Evolutionary conservation across 2,329 filamentous ascomycete species (phyloP), one percentile per base, ranked within the genome.

Genomic region (Magnaporthales sp.): DNA sequence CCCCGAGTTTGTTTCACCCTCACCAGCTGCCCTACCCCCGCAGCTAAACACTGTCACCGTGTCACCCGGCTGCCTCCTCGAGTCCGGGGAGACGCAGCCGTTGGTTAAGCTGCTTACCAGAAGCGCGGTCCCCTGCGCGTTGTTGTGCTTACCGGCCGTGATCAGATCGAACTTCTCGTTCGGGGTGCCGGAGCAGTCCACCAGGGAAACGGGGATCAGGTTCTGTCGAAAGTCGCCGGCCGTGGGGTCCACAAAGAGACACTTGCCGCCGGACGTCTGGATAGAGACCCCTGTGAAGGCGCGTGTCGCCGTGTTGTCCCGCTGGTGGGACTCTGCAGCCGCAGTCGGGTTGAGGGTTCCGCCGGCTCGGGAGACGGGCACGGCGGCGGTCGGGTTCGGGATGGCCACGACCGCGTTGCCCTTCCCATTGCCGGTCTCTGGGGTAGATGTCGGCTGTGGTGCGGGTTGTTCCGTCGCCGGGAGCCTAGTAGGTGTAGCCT

Each of bases 191-290:
- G 75, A 73, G 73, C 83, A 85, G 30, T 74, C 72, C 9, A 79
- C 79, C 10, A 84, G 70, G 26, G 77, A 75, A 9, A 85, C 73
- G 1, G 83, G 83, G 64, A 84, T 83, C 62, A 85, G 75, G 69
- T 85, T 85, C 73, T 81, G 76, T 6, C 83, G 80, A 73, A 84
- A 85, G 69, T 85, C 83, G 46, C 83, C 83, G 0, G 81, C 82
- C 1, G 81, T 81, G 0, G 81, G 80, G 70, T 85, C 80, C 61
- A 84, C 73, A 38, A 79, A 83, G n/a, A 85, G 76, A 67, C 83
- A 85, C 65, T 80, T 77, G 29, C 82, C 82, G 68, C 81, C 79
- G 11, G 81, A 74, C 0, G 81, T 78, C 32, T 79, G 76, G 72
- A 85, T 81, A 66, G 78, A 75, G 54, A 81, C 78, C 51, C 75